A percentile compares a stretch with the other conserved stretches of the same genome.
phyloP scores from a whole-genome alignment of 2,329 filamentous ascomycete genomes.

The Pseudogymnoascus sp. region DNA sequence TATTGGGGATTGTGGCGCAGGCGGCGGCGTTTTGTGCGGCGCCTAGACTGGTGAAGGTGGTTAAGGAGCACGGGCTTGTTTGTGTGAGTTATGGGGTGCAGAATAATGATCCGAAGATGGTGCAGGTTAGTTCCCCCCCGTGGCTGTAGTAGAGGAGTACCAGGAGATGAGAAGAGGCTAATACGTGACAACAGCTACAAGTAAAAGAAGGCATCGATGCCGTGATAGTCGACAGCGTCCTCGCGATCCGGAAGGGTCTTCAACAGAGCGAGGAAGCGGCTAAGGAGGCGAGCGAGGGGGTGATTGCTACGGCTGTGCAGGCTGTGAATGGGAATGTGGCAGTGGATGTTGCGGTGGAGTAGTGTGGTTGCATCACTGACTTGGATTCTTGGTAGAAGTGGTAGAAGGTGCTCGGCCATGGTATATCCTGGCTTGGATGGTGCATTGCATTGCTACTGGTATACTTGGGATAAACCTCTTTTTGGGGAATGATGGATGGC shows the following conservation, averaged over 20 bases:
- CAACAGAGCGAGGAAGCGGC: not conserved
- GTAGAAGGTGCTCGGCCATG: not conserved
- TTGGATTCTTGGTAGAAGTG: not conserved
- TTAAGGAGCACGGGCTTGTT: conserved; percentile 88
- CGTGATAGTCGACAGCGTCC: conserved; percentile 91
- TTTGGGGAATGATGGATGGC: not conserved
- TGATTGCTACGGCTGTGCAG: not conserved
- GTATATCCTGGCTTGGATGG: not conserved
- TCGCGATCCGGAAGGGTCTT: conserved; percentile 85
- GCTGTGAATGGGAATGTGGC: not conserved
- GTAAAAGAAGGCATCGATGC: conserved; percentile 94
- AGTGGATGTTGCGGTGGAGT: not conserved
- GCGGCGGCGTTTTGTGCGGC: conserved; percentile 83
- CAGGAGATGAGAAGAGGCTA: conserved; percentile 5
- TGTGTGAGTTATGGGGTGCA: conserved; percentile 88
- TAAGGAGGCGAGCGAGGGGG: not conserved
- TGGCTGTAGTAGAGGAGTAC: not conserved
- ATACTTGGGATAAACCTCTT: not conserved
- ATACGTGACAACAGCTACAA: conserved; percentile 42
- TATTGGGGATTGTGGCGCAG: conserved; percentile 84
- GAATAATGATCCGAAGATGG: conserved; percentile 81
- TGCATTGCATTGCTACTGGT: not conserved
- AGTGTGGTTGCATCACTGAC: not conserved
- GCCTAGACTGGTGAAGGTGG: conserved; percentile 79
- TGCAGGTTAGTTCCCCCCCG: conserved; percentile 54